These are phyloP conservation scores for Zalerion maritima DNA, from an alignment of 495 filamentous ascomycete genomes.

Conservation along the genomic window DNA sequence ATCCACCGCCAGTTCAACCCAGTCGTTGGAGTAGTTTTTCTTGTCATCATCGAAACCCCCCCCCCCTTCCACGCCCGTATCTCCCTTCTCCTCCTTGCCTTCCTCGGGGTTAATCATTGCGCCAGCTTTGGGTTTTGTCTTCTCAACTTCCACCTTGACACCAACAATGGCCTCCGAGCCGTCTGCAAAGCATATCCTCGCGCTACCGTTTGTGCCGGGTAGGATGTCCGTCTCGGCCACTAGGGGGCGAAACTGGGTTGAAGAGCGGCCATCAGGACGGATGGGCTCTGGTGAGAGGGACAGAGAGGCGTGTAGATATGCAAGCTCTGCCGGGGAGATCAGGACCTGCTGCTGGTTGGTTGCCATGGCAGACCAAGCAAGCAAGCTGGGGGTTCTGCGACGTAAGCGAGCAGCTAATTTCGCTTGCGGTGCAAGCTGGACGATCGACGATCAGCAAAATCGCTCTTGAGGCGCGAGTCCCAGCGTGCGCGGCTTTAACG, in stretches of 20 bases:
- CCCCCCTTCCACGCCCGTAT: conserved; percentile 16
- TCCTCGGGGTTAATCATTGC: conserved; percentile 15
- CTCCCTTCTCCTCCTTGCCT: conserved; percentile 15
- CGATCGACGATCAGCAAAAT: no score
- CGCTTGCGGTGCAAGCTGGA: no score
- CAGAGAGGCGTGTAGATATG: conserved; percentile 87
- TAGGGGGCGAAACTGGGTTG: conserved; percentile 80
- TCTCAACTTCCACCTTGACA: conserved; percentile 85
- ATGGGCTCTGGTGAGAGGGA: conserved; percentile 61
- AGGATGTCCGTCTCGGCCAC: conserved; percentile 81
- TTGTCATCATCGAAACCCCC: conserved; percentile 12
- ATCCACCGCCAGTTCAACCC: conserved; percentile 76
- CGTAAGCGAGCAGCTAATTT: no score
- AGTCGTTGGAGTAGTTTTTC: conserved; percentile 34
- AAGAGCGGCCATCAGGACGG: conserved; percentile 71
- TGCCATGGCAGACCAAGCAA: no score
- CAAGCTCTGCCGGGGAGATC: conserved; percentile 88
- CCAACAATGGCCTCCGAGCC: conserved; percentile 92
- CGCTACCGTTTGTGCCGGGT: conserved; percentile 78
- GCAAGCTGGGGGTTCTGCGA: no score
- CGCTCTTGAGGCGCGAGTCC: no score
- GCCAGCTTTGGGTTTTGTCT: conserved; percentile 27
- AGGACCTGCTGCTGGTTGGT: conserved; percentile 36
- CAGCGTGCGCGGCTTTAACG: no score
- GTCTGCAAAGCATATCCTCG: conserved; percentile 84